Percentiles rank a stretch among this genome's conserved stretches.
Evolutionary conservation across 2,329 filamentous ascomycete species (phyloP).

Genomic region (Trichocomaceae sp.): DNA sequence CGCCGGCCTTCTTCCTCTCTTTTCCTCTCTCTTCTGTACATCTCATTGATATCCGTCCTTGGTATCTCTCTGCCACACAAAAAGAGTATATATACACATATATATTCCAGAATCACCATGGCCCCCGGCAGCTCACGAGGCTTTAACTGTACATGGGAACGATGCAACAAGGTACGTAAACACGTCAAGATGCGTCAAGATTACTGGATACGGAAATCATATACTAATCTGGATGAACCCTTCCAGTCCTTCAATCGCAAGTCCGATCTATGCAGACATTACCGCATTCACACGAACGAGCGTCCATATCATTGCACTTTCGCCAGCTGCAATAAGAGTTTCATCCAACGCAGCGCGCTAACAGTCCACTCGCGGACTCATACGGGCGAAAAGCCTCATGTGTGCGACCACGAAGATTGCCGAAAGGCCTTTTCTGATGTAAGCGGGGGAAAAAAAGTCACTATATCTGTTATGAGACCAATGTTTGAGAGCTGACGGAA

Average conservation of each 20-base stretch:
- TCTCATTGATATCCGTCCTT: background rate
- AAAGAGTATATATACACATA: background rate
- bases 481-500: background rate
- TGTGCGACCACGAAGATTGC: conserved; percentile 37
- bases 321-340: conserved; percentile 42
- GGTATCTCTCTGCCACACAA: background rate
- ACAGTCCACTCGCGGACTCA: conserved; percentile 42
- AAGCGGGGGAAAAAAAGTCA: conserved; percentile 17
- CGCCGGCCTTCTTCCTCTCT: background rate
- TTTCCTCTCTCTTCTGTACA: background rate
- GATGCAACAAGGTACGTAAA: conserved; percentile 37
- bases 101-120: conserved; percentile 14
- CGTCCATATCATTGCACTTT: conserved; percentile 42
- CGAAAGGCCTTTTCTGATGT: conserved; percentile 41
- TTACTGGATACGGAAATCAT: background rate
- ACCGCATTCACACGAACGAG: conserved; percentile 44
- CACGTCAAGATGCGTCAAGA: background rate
- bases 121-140: conserved; percentile 36
- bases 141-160: conserved; percentile 40
- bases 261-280: conserved; percentile 42
- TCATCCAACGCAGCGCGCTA: conserved; percentile 43
- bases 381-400: conserved; percentile 41
- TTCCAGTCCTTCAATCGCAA: conserved; percentile 44
- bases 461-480: conserved; percentile 9
- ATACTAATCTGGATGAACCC: background rate